A percentile compares a stretch with the other conserved stretches of the same genome.
phyloP scores from a whole-genome alignment of 2,329 filamentous ascomycete genomes.

The Fusarium hostae region DNA sequence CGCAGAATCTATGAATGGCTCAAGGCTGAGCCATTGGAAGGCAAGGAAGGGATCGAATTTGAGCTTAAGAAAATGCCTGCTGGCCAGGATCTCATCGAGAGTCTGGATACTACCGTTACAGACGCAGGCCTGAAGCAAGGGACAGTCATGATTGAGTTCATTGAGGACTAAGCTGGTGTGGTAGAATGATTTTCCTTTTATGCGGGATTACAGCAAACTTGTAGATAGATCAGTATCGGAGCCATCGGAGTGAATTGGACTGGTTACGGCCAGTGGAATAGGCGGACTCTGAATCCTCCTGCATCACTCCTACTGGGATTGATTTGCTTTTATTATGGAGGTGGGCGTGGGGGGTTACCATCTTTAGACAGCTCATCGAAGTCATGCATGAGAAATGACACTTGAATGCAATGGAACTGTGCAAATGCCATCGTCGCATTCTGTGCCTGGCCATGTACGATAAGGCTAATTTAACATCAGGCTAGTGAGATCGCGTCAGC shows the following conservation, averaged over 20 bases:
- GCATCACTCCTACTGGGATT: conserved; percentile 16
- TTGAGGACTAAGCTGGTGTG: conserved; percentile 61
- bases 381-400: conserved; percentile 15
- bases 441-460: neutral
- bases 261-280: conserved; percentile 24
- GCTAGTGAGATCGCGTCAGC: neutral
- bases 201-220: conserved; percentile 33
- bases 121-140: conserved; percentile 90
- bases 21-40: conserved; percentile 86
- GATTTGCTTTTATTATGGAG: conserved; percentile 16
- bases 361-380: conserved; percentile 33
- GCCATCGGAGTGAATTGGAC: conserved; percentile 34
- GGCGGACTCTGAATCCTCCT: conserved; percentile 22
- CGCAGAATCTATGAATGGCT: conserved; percentile 94
- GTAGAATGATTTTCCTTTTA: conserved; percentile 26
- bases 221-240: conserved; percentile 37
- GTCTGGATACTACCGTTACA: conserved; percentile 78
- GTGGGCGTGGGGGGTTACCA: conserved; percentile 16
- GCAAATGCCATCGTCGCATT: neutral
- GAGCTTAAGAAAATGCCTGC: conserved; percentile 84
- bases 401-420: neutral
- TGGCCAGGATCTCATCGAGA: conserved; percentile 84
- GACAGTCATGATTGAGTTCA: conserved; percentile 94
- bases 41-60: conserved; percentile 81
- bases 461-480: conserved; percentile 3